Evolutionary conservation across 495 filamentous ascomycete genomes (phyloP).

Genomic region (Neurospora hispaniola): DNA sequence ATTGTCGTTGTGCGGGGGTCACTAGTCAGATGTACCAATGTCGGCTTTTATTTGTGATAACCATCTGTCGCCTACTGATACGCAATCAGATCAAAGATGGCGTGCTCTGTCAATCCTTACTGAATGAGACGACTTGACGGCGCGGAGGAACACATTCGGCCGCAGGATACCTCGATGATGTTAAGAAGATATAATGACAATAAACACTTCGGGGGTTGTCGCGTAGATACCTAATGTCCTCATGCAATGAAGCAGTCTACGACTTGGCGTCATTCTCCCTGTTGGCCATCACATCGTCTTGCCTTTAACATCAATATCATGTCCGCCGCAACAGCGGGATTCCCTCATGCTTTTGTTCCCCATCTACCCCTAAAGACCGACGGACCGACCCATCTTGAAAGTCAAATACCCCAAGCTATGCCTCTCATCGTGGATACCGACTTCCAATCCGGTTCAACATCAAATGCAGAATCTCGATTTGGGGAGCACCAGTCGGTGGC

Average conservation of each 20-base stretch:
- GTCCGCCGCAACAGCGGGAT: neutral
- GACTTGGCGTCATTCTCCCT: neutral
- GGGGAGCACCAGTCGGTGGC: constrained; percentile 33
- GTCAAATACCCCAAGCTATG: neutral
- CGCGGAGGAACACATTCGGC: neutral
- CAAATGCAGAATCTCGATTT: constrained; percentile 2
- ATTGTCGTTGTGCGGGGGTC: neutral
- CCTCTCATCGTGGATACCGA: neutral
- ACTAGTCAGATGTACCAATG: neutral
- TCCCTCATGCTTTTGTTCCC: neutral
- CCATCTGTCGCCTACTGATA: neutral
- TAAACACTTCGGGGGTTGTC: neutral
- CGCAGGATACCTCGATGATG: neutral
- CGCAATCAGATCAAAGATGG: neutral
- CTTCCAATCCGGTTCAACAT: neutral
- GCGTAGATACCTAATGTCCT: neutral
- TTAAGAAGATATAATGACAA: neutral
- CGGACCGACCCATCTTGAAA: neutral
- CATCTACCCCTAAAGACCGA: neutral
- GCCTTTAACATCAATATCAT: neutral
- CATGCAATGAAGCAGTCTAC: neutral
- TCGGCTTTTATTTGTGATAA: neutral
- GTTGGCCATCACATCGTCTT: neutral
- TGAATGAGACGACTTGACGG: neutral
- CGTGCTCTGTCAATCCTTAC: neutral